Evolutionary conservation across 768 basidiomycete species (phyloP).

Genomic region (Trametes maxima): DNA sequence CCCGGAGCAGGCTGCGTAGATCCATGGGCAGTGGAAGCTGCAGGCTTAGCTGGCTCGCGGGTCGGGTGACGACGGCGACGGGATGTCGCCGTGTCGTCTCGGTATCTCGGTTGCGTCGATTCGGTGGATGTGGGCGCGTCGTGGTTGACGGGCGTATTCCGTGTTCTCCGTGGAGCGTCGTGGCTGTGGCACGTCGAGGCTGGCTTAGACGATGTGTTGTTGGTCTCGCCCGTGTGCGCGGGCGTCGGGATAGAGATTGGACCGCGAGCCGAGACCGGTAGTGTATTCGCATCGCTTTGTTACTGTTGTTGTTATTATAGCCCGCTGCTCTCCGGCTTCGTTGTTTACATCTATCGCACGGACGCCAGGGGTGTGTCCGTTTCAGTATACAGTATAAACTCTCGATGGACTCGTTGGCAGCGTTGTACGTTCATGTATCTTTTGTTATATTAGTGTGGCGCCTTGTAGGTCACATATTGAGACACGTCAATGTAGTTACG

Average conservation of each 20-base stretch:
- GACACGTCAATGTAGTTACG: too few species aligned
- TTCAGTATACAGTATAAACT: too few species aligned
- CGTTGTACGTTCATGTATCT: not conserved
- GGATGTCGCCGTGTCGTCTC: not conserved
- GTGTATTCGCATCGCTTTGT: constrained; percentile 1
- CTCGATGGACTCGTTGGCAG: too few species aligned
- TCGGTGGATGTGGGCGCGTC: not conserved
- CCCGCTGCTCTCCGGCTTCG: too few species aligned
- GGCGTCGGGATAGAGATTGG: not conserved
- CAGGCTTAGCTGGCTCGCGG: not conserved
- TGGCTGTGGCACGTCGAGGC: not conserved
- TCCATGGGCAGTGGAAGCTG: too few species aligned
- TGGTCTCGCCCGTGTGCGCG: not conserved
- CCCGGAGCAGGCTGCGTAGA: constrained; percentile 12
- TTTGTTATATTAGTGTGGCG: too few species aligned
- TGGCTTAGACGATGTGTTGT: not conserved
- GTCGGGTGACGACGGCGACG: not conserved
- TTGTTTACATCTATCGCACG: too few species aligned
- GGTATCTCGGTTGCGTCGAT: not conserved
- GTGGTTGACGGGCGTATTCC: not conserved
- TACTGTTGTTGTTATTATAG: not conserved
- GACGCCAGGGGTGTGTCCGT: too few species aligned
- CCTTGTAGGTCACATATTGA: too few species aligned
- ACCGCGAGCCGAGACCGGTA: not conserved
- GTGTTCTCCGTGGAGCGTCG: not conserved